phyloP scores from a whole-genome alignment of 2,329 filamentous ascomycete genomes.

The Apiospora phragmitis region DNA sequence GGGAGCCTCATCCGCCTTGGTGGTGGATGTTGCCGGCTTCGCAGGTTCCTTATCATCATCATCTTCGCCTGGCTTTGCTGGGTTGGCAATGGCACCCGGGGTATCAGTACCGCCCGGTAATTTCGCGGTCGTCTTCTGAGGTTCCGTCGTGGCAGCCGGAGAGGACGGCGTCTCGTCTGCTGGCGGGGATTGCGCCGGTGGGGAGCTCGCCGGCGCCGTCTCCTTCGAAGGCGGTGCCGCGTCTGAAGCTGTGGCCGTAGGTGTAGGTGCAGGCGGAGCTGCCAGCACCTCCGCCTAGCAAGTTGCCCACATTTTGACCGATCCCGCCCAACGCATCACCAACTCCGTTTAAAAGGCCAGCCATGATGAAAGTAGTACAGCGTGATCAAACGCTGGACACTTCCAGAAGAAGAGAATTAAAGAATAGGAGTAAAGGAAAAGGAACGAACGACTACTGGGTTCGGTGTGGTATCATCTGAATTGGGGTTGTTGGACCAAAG shows the following conservation, averaged over 20 bases:
- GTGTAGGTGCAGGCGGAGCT: slow-evolving; percentile 6
- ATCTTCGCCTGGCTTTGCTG: slow-evolving; percentile 10
- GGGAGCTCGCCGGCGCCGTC: background rate
- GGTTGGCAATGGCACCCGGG: slow-evolving; percentile 11
- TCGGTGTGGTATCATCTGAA: slow-evolving; percentile 10
- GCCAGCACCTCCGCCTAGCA: slow-evolving; percentile 13
- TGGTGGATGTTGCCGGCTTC: background rate
- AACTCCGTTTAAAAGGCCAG: slow-evolving; percentile 16
- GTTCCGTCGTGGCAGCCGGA: background rate
- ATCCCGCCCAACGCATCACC: background rate
- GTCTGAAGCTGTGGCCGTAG: slow-evolving; percentile 1
- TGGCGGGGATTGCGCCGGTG: background rate
- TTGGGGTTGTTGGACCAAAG: background rate
- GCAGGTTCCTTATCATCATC: background rate
- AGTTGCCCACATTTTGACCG: background rate
- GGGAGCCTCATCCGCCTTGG: background rate
- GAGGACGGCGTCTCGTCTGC: background rate
- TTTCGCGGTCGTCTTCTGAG: background rate
- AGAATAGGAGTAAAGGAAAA: slow-evolving; percentile 7
- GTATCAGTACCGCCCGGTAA: slow-evolving; percentile 4
- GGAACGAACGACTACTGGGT: background rate
- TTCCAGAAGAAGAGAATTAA: background rate
- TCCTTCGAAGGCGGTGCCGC: background rate
- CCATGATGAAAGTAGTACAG: slow-evolving; percentile 13
- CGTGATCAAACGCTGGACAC: slow-evolving; percentile 16